These are phyloP conservation scores for Mesembryanthemum crystallinum DNA, from an alignment of 148 eudicot species.

Conservation along the genomic window DNA sequence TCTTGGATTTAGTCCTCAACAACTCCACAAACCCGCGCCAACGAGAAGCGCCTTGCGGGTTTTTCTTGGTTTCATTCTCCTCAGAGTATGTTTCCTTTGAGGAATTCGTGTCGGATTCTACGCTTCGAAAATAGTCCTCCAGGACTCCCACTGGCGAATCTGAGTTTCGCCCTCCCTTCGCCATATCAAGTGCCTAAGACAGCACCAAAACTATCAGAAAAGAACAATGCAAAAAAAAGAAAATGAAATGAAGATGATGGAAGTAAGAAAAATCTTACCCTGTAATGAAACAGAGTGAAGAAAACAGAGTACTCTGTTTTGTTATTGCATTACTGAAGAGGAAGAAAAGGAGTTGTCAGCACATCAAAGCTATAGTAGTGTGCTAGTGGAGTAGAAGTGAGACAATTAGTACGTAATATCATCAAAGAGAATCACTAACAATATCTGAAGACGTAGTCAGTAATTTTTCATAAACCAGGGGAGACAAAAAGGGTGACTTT, in stretches of 20 bases:
- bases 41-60: slow-evolving; percentile 27
- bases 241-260: too few species aligned
- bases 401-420: background rate
- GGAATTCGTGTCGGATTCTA: slow-evolving; percentile 54
- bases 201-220: background rate
- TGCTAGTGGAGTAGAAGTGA: slow-evolving; percentile 21
- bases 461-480: slow-evolving; percentile 2
- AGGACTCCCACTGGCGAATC: slow-evolving; percentile 69
- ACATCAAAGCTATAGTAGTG: background rate
- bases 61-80: slow-evolving; percentile 35
- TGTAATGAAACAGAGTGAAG: slow-evolving; percentile 1
- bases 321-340: background rate
- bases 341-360: slow-evolving; percentile 14
- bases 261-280: background rate
- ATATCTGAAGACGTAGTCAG: slow-evolving; percentile 1
- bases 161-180: slow-evolving; percentile 37
- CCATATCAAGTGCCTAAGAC: slow-evolving; percentile 28
- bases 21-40: slow-evolving; percentile 50
- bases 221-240: background rate
- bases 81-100: slow-evolving; percentile 40
- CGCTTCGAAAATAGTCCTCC: slow-evolving; percentile 59
- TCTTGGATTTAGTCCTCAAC: slow-evolving; percentile 51
- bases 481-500: slow-evolving; percentile 11
- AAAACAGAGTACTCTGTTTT: slow-evolving; percentile 17
- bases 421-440: background rate